These are phyloP conservation scores for Metarhizium rileyi DNA, from an alignment of 2,329 filamentous ascomycete species.

Conservation along the genomic window DNA sequence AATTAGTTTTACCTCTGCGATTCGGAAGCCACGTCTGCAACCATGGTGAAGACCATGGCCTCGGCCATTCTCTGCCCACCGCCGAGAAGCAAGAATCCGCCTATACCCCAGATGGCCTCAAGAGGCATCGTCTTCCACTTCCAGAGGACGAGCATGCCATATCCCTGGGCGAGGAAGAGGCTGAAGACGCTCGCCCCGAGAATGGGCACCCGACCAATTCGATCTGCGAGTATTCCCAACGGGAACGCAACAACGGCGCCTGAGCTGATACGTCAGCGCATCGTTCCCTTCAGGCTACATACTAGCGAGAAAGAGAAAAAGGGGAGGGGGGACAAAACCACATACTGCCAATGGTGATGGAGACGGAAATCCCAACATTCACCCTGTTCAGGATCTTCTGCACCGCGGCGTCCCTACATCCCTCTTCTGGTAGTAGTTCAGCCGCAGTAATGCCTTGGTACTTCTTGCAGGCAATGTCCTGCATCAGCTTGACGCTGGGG, in stretches of 20 bases:
- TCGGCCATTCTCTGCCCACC: conserved; percentile 17
- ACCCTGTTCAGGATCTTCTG: conserved; percentile 15
- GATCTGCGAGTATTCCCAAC: conserved; percentile 15
- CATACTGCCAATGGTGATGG: conserved; percentile 12
- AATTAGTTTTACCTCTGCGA: conserved; percentile 9
- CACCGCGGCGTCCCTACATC: conserved; percentile 12
- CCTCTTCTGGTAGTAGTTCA: conserved; percentile 10
- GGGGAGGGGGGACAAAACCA: not conserved
- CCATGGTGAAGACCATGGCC: conserved; percentile 18
- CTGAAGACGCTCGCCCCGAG: conserved; percentile 15
- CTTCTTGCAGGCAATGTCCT: conserved; percentile 16
- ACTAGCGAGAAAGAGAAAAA: no score
- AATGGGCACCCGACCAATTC: conserved; percentile 15
- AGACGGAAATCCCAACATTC: conserved; percentile 12
- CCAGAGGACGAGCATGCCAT: conserved; percentile 12
- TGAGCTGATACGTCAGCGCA: conserved; percentile 4
- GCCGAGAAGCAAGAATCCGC: conserved; percentile 14
- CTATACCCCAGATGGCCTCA: conserved; percentile 15
- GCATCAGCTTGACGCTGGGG: conserved; percentile 14
- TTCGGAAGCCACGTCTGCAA: conserved; percentile 12
- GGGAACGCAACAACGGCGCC: conserved; percentile 14
- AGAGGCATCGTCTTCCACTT: conserved; percentile 12
- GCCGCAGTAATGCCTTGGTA: conserved; percentile 1
- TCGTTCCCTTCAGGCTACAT: no score
- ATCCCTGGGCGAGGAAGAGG: conserved; percentile 15